Conservation (phyloP, 1,284 basidiomycete species). For the Naganishia albida region DNA sequence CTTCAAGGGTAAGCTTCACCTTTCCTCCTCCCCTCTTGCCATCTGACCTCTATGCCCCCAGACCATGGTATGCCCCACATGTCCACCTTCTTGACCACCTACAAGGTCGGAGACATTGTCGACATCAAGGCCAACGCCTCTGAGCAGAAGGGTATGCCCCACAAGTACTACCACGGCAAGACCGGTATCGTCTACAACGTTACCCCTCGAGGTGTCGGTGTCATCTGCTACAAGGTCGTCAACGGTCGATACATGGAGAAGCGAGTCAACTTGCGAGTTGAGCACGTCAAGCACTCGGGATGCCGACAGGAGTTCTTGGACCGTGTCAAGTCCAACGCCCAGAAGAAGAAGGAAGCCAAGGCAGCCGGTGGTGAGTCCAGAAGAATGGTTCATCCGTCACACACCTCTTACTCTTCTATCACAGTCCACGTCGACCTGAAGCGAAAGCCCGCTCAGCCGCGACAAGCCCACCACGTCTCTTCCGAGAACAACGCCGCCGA, state of each 20-base stretch:
- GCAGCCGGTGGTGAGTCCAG: conserved; percentile 76
- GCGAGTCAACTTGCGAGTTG: conserved; percentile 97
- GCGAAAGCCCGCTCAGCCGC: conserved; percentile 82
- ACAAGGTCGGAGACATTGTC: conserved; percentile 96
- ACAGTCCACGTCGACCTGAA: conserved; percentile 80
- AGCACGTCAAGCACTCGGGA: conserved; percentile 98
- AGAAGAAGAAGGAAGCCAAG: conserved; percentile 79
- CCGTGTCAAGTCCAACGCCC: conserved; percentile 91
- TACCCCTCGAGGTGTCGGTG: conserved; percentile 88
- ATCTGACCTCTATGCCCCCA: conserved; percentile 49
- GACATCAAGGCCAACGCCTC: conserved; percentile 99
- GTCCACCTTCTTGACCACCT: conserved; percentile 90
- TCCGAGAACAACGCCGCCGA: conserved; percentile 78
- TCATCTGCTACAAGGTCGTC: conserved; percentile 98
- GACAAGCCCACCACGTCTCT: conserved; percentile 76
- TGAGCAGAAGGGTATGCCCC: conserved; percentile 91
- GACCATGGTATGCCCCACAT: conserved; percentile 89
- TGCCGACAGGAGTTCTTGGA: conserved; percentile 98
- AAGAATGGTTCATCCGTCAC: background rate
- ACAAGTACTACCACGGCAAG: conserved; percentile 56
- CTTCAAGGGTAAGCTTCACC: conserved; percentile 75
- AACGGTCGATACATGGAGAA: conserved; percentile 99
- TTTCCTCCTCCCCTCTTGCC: too few species aligned
- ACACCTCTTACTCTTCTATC: conserved; percentile 12
- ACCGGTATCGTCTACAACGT: conserved; percentile 99